Percentiles rank a stretch among this genome's conserved stretches.
phyloP scores from a whole-genome alignment of 306 rosid species.

The Comarum palustre region DNA sequence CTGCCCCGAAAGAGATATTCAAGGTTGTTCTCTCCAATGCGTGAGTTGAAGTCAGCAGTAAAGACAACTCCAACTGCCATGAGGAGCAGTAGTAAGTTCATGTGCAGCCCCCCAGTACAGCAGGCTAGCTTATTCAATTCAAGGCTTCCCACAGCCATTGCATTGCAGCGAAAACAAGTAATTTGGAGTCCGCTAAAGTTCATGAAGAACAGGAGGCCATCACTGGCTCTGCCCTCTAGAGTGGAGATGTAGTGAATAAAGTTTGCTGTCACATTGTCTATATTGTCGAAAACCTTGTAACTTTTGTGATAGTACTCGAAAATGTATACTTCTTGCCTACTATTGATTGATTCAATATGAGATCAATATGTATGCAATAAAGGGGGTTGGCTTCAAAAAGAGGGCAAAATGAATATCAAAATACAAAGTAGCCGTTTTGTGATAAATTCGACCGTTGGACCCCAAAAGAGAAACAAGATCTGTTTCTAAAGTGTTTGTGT shows the following conservation, averaged over 20 bases:
- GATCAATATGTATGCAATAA: background rate
- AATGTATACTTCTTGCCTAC: conserved; percentile 47
- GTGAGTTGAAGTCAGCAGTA: conserved; percentile 44
- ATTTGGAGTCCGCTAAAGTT: conserved; percentile 86
- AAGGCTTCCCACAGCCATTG: conserved; percentile 46
- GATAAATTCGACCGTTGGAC: conserved; percentile 83
- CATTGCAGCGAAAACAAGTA: conserved; percentile 57
- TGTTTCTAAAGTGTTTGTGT: conserved; percentile 35
- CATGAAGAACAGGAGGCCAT: conserved; percentile 60
- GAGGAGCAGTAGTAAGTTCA: conserved; percentile 75
- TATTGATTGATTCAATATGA: background rate
- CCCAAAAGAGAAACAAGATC: conserved; percentile 26
- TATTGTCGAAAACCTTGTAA: conserved; percentile 9
- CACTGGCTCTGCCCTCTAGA: conserved; percentile 58
- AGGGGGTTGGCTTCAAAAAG: conserved; percentile 16
- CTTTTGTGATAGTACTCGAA: conserved; percentile 15
- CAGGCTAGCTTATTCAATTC: conserved; percentile 38
- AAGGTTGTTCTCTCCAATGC: conserved; percentile 66
- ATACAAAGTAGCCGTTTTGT: conserved; percentile 62
- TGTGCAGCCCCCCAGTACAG: conserved; percentile 68
- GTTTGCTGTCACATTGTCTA: conserved; percentile 15
- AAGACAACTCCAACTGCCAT: conserved; percentile 62
- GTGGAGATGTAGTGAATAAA: conserved; percentile 44
- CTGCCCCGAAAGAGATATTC: conserved; percentile 65
- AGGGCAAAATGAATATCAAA: background rate